Evolutionary conservation across 2,329 filamentous ascomycete genomes (phyloP), one percentile per base, ranked within the genome.

Genomic region (Cryphonectria nitschkei): DNA sequence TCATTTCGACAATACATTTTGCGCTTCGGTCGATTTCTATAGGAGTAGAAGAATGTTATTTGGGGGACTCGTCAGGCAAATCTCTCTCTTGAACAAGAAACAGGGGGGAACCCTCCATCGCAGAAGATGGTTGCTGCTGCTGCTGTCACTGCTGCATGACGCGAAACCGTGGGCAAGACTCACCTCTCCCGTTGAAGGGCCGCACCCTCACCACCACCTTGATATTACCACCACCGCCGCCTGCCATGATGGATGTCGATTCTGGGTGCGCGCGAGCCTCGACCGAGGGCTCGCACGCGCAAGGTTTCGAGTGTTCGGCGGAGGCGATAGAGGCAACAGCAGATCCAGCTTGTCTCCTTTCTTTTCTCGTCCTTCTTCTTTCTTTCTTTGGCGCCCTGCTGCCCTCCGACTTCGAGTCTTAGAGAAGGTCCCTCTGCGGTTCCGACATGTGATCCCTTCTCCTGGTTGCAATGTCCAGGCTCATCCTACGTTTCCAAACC

Each of bases 1-100:
- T 93, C 96, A 99, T 99, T 77, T 95, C 92, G 74, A 99, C 93
- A 77, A 99, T 97, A 86, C 95, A 97, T 95, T 93, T 94, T 87
- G 96, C 92, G 77, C 91, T 90, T 80, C 97, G 90, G 75, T 97
- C 95, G 79, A 92, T 91, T 88, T 98, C 94, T 97, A 79, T 68
- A 73, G 61, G 32, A 50, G 79, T 67, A 73, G 61, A 29, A 50
- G 19, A 11, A 34, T n/a, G 9, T 39, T 9, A 11, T 39, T 39
- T 7, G 32, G 1, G 13, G 22, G 16, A 34, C 39, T 16, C 16
- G 46, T 73, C 68, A 73, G 64, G 32, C n/a, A 46, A 46, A 54
- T 39, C 41, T 32, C 29, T 26, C 13, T 52, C n/a, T n/a, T 62
- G 7, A 16, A 32, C 29, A 67, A 16, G 43, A 46, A 19, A 46